Evolutionary conservation across 768 basidiomycete species (phyloP).

Genomic region (Tephrocybe sp.): DNA sequence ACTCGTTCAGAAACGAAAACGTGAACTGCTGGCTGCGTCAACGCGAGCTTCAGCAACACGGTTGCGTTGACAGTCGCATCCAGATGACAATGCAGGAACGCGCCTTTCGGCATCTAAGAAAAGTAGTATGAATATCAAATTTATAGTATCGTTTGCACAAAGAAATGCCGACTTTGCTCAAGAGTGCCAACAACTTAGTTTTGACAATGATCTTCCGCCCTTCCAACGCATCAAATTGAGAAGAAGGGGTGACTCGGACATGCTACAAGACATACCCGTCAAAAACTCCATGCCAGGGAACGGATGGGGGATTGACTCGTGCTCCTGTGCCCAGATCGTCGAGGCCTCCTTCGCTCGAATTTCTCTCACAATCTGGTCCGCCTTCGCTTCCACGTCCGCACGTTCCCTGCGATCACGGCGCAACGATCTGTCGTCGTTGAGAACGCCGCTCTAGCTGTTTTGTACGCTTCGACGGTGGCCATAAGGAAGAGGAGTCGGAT

Average conservation of each 20-base stretch:
- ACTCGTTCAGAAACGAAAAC: constrained; percentile 46
- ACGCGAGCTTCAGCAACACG: constrained; percentile 52
- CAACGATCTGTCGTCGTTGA: constrained; percentile 45
- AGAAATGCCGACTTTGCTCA: constrained; percentile 48
- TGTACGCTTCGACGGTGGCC: constrained; percentile 27
- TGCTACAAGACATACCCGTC: constrained; percentile 43
- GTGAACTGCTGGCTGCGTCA: constrained; percentile 60
- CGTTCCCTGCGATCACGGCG: constrained; percentile 43
- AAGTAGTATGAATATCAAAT: neutral
- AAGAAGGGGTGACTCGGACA: neutral
- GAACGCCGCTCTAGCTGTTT: constrained; percentile 30
- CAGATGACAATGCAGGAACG: constrained; percentile 72
- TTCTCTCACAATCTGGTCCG: constrained; percentile 54
- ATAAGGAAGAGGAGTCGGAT: constrained; percentile 9
- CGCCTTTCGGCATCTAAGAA: constrained; percentile 80
- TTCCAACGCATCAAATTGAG: constrained; percentile 21
- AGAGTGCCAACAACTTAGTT: constrained; percentile 57
- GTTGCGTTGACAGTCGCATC: constrained; percentile 66
- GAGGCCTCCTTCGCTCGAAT: constrained; percentile 56
- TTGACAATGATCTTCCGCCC: constrained; percentile 57
- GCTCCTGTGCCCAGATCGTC: constrained; percentile 59
- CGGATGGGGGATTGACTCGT: constrained; percentile 54
- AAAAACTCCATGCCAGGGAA: constrained; percentile 83
- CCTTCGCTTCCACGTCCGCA: constrained; percentile 43
- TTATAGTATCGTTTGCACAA: neutral